Conservation (phyloP, 1,139 yeast genomes). For the Geotrichum fermentans region DNA sequence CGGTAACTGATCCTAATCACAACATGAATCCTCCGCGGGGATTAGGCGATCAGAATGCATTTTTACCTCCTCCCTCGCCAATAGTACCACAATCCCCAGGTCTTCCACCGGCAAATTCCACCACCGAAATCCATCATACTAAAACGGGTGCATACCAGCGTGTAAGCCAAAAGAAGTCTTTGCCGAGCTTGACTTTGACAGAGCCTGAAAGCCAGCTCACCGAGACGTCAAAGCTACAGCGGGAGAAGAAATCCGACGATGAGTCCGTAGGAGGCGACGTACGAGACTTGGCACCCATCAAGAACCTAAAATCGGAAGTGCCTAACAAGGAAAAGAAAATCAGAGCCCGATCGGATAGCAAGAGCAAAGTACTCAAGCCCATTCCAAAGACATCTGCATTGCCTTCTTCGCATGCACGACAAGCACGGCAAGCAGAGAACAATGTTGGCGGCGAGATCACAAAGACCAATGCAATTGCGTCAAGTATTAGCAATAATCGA, state of each 20-base stretch:
- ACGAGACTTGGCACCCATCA: no score
- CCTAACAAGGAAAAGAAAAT: background rate
- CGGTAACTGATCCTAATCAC: background rate
- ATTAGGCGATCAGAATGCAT: no score
- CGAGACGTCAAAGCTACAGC: no score
- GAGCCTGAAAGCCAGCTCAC: no score
- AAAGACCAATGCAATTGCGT: background rate
- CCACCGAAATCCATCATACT: constrained; percentile 7
- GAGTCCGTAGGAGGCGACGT: no score
- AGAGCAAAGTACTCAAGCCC: background rate
- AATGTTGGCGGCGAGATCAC: background rate
- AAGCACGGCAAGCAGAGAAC: background rate
- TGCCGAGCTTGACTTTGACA: background rate
- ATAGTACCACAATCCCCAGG: background rate
- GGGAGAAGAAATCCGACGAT: background rate
- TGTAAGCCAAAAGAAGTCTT: background rate
- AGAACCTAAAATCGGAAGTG: no score
- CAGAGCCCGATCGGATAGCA: background rate
- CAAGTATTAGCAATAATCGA: constrained; percentile 13
- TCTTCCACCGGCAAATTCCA: background rate
- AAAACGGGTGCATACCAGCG: constrained; percentile 12
- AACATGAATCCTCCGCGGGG: no score
- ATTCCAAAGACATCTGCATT: no score
- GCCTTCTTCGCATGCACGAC: background rate
- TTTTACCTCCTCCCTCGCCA: background rate